Evolutionary conservation across 2,329 filamentous ascomycete species (phyloP).

Genomic region (Calycina marina): DNA sequence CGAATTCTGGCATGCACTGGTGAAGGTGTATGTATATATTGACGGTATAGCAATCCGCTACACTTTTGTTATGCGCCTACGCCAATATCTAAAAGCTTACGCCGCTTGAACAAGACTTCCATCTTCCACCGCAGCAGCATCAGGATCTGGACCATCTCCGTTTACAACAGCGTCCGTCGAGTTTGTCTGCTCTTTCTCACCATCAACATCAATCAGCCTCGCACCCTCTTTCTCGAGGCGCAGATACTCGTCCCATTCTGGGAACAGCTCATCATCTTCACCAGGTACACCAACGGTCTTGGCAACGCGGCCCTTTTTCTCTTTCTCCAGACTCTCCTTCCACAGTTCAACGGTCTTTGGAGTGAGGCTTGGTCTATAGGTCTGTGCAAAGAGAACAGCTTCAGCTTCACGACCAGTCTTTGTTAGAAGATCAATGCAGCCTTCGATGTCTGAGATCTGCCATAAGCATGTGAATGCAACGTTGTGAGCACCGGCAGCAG

Average conservation of each 20-base stretch:
- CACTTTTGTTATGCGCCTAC: background rate
- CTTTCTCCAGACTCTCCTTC: constrained; percentile 74
- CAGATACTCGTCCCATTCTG: constrained; percentile 89
- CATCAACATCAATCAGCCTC: constrained; percentile 19
- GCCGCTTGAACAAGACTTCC: constrained; percentile 3
- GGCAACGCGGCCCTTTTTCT: constrained; percentile 71
- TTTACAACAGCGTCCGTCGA: constrained; percentile 8
- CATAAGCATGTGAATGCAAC: constrained; percentile 84
- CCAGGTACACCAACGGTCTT: constrained; percentile 72
- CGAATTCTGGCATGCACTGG: background rate
- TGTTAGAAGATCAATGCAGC: constrained; percentile 64
- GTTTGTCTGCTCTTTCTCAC: constrained; percentile 5
- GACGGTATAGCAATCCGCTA: background rate
- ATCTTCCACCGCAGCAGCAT: constrained; percentile 11
- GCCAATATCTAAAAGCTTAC: constrained; percentile 1
- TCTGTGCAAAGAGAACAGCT: constrained; percentile 84
- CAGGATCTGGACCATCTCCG: constrained; percentile 12
- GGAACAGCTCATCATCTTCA: constrained; percentile 79
- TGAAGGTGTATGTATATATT: constrained; percentile 31
- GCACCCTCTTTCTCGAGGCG: constrained; percentile 53
- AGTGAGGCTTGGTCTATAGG: constrained; percentile 76
- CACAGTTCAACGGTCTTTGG: constrained; percentile 55
- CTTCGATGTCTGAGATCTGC: constrained; percentile 71
- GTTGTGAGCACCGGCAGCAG: constrained; percentile 70
- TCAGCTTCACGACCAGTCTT: constrained; percentile 72